Evolutionary conservation across 192 early-diverging fungal species (phyloP).

Genomic region (Lobosporangium transversale): DNA sequence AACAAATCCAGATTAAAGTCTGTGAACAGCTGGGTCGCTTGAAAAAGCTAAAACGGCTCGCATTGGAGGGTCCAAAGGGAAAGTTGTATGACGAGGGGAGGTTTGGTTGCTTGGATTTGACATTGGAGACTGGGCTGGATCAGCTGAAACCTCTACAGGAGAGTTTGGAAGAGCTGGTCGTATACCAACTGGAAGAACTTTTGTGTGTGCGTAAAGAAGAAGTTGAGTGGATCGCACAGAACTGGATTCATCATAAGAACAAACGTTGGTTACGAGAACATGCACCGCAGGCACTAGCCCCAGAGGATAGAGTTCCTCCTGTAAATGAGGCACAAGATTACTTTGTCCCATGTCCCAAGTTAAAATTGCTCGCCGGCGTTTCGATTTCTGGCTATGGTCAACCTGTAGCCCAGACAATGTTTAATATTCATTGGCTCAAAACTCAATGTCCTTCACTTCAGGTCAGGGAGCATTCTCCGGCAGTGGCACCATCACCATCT

Average conservation of each 20-base stretch:
- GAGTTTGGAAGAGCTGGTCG: constrained; percentile 4
- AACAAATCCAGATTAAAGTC: constrained; percentile 7
- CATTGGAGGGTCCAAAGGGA: constrained; percentile 5
- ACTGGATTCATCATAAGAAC: constrained; percentile 27
- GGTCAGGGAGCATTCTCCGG: background rate
- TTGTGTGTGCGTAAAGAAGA: background rate
- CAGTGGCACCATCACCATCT: no score
- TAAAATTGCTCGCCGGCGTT: constrained; percentile 8
- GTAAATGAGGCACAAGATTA: background rate
- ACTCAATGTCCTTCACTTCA: background rate
- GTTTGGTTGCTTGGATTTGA: constrained; percentile 16
- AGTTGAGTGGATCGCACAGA: constrained; percentile 19
- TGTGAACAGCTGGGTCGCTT: constrained; percentile 19
- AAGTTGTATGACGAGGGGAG: background rate
- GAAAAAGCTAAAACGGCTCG: constrained; percentile 4
- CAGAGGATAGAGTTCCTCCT: background rate
- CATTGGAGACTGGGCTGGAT: constrained; percentile 14
- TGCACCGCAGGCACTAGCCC: background rate
- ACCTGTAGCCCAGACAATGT: background rate
- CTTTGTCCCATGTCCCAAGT: constrained; percentile 1
- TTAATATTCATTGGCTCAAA: constrained; percentile 7
- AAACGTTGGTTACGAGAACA: background rate
- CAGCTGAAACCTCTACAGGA: constrained; percentile 10
- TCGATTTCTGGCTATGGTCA: background rate
- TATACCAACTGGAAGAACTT: constrained; percentile 8